Evolutionary conservation across 2,329 filamentous ascomycete species (phyloP).

Genomic region (Trichoderma pleuroti): DNA sequence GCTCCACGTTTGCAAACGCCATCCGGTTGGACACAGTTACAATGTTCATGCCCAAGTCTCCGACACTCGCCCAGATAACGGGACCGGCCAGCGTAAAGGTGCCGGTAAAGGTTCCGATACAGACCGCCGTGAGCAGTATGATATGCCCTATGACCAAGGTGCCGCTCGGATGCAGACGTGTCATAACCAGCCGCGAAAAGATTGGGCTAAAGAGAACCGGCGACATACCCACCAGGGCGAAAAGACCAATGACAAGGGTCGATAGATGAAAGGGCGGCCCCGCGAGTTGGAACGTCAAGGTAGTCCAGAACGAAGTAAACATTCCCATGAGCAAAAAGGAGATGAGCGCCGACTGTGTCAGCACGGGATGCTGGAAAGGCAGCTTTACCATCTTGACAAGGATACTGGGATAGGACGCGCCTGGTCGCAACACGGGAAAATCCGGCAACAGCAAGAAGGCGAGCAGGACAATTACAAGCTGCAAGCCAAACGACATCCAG

Average conservation of each 20-base stretch:
- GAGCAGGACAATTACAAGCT: constrained; percentile 61
- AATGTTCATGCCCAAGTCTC: constrained; percentile 71
- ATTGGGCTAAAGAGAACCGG: constrained; percentile 65
- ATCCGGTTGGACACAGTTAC: constrained; percentile 70
- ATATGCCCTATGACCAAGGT: constrained; percentile 61
- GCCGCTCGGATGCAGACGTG: constrained; percentile 65
- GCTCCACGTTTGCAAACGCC: constrained; percentile 67
- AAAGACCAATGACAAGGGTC: constrained; percentile 69
- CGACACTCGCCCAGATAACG: constrained; percentile 65
- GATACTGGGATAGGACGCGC: constrained; percentile 64
- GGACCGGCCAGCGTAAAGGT: constrained; percentile 65
- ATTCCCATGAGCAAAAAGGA: constrained; percentile 55
- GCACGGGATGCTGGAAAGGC: constrained; percentile 52
- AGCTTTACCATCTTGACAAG: constrained; percentile 54
- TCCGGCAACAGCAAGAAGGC: constrained; percentile 76
- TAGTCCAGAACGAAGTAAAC: constrained; percentile 57
- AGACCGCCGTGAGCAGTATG: constrained; percentile 58
- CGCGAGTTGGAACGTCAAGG: constrained; percentile 73
- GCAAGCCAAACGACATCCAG: constrained; percentile 70
- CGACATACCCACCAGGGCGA: constrained; percentile 71
- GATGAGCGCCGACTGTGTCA: constrained; percentile 67
- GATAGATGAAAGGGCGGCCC: constrained; percentile 63
- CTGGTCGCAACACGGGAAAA: constrained; percentile 70
- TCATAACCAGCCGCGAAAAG: constrained; percentile 62
- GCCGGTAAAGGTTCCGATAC: constrained; percentile 67